Evolutionary conservation across 768 basidiomycete species (phyloP).

Genomic region (Hericium rajendrae): DNA sequence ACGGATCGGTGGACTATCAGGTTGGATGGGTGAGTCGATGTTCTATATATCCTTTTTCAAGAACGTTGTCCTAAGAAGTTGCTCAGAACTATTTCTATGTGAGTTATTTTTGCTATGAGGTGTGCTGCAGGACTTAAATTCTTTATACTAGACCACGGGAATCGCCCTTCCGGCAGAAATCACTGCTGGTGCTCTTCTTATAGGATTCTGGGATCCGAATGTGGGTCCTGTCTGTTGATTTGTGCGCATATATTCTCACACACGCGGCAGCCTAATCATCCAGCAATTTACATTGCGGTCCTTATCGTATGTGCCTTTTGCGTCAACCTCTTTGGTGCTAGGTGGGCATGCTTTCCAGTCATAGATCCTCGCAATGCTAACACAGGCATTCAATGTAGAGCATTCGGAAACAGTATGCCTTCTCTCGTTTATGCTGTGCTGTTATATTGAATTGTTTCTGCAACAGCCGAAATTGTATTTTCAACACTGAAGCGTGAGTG

Average conservation of each 20-base stretch:
- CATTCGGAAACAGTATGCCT: slow-evolving; percentile 9
- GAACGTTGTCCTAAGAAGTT: no score
- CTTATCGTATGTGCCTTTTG: slow-evolving; percentile 4
- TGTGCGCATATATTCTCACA: background rate
- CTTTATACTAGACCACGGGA: slow-evolving; percentile 8
- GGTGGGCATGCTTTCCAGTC: background rate
- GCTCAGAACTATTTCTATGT: slow-evolving; percentile 14
- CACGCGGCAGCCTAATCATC: slow-evolving; percentile 3
- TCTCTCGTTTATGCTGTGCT: background rate
- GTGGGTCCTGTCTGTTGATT: background rate
- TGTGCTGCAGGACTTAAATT: background rate
- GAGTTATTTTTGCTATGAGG: background rate
- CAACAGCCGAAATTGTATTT: slow-evolving; percentile 10
- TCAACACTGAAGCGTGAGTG: slow-evolving; percentile 12
- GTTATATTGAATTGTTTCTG: background rate
- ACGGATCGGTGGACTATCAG: background rate
- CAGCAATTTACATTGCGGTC: slow-evolving; percentile 8
- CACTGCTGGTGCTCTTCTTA: slow-evolving; percentile 10
- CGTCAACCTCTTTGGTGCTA: slow-evolving; percentile 8
- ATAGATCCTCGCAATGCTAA: background rate
- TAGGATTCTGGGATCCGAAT: slow-evolving; percentile 11
- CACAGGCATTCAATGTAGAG: background rate
- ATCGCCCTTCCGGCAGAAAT: slow-evolving; percentile 12
- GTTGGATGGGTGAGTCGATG: slow-evolving; percentile 12
- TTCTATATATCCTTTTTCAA: background rate